Evolutionary conservation across 176 grass and related monocot genomes (phyloP).

Genomic region (Oryza glumipatula): DNA sequence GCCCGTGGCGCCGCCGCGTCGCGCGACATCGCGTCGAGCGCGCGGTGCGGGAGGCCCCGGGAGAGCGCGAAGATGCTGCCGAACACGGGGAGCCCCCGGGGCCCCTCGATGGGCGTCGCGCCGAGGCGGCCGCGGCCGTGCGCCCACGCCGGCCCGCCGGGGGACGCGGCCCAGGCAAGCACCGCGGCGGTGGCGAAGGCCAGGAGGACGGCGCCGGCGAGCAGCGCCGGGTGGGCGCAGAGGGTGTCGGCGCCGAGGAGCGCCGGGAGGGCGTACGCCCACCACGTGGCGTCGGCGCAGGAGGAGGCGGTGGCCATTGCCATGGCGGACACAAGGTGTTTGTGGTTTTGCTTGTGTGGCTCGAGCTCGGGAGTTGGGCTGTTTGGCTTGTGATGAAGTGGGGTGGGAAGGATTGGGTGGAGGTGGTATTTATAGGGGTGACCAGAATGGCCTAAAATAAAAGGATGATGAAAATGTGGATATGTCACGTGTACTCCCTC

Average conservation of each 20-base stretch:
- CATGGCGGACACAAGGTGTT: neutral
- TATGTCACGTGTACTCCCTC: no score
- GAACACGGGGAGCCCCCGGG: slow-evolving; percentile 62
- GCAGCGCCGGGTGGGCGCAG: slow-evolving; percentile 30
- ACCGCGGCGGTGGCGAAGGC: slow-evolving; percentile 38
- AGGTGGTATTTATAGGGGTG: no score
- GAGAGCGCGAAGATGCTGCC: slow-evolving; percentile 66
- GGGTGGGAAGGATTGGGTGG: no score
- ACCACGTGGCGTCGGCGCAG: slow-evolving; percentile 64
- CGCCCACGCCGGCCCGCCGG: slow-evolving; percentile 58
- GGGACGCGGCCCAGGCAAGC: slow-evolving; percentile 54
- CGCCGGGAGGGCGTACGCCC: slow-evolving; percentile 58
- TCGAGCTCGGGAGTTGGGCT: no score
- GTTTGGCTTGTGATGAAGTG: no score
- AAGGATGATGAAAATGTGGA: no score
- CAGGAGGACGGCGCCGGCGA: slow-evolving; percentile 37
- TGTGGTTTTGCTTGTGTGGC: neutral
- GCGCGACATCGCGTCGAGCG: slow-evolving; percentile 38
- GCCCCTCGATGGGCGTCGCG: slow-evolving; percentile 20
- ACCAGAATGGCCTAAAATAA: no score
- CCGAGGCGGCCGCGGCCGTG: slow-evolving; percentile 48
- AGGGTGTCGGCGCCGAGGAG: slow-evolving; percentile 52
- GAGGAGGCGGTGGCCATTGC: slow-evolving; percentile 24
- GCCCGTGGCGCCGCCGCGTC: neutral
- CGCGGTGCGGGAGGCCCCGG: slow-evolving; percentile 57